Evolutionary conservation across 2,329 filamentous ascomycete species (phyloP).

Genomic region (Gaeumannomyces tritici): DNA sequence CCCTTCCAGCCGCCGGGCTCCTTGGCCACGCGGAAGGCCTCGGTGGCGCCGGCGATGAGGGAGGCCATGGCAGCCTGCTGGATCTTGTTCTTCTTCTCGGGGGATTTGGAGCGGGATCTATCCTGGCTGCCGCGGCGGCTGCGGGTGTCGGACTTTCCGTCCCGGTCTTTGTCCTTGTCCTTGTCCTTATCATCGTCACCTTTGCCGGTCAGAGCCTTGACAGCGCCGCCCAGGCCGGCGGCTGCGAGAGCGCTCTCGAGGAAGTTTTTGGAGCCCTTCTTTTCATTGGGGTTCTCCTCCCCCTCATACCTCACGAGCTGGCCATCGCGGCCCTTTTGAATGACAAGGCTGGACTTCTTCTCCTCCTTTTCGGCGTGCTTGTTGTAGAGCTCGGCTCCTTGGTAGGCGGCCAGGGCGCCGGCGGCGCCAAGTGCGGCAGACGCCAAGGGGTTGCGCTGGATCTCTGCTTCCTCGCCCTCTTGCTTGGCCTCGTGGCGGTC

Average conservation of each 20-base stretch:
- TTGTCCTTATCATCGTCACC: slow-evolving; percentile 25
- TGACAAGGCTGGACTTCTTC: slow-evolving; percentile 41
- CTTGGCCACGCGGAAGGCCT: slow-evolving; percentile 84
- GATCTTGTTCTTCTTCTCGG: slow-evolving; percentile 48
- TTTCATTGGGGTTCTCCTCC: slow-evolving; percentile 40
- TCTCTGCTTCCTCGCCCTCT: slow-evolving; percentile 28
- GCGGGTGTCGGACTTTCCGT: slow-evolving; percentile 26
- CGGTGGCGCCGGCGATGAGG: slow-evolving; percentile 78
- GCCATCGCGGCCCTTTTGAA: slow-evolving; percentile 45
- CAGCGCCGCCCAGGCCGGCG: slow-evolving; percentile 51
- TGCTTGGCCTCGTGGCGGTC: slow-evolving; percentile 50
- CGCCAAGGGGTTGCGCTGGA: slow-evolving; percentile 49
- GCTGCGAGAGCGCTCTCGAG: slow-evolving; percentile 53
- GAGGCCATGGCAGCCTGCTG: slow-evolving; percentile 88
- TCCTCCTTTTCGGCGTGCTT: slow-evolving; percentile 48
- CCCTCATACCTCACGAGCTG: slow-evolving; percentile 43
- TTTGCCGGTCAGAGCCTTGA: slow-evolving; percentile 47
- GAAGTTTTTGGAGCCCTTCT: slow-evolving; percentile 54
- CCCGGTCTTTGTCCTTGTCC: slow-evolving; percentile 18
- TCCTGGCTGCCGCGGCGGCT: slow-evolving; percentile 35
- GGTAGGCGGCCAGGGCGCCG: slow-evolving; percentile 54
- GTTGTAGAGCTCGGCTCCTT: slow-evolving; percentile 53
- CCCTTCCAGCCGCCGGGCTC: slow-evolving; percentile 85
- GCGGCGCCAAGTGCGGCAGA: slow-evolving; percentile 54
- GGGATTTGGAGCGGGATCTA: slow-evolving; percentile 46